These are phyloP conservation scores for Xylaria curta DNA, from an alignment of 495 filamentous ascomycete genomes.

Conservation along the genomic window DNA sequence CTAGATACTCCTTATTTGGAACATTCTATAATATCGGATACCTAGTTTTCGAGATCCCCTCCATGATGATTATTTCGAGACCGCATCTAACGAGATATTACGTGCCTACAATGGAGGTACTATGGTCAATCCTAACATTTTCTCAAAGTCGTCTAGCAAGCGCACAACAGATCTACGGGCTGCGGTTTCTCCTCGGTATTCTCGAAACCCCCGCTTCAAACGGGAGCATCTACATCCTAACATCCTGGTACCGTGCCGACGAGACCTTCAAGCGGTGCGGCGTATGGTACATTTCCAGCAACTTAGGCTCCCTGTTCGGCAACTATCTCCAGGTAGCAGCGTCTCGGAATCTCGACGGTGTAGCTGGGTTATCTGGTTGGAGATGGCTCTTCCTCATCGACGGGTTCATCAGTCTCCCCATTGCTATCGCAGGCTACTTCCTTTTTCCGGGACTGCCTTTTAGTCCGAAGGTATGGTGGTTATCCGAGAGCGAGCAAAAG, in stretches of 20 bases:
- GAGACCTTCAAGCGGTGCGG: neutral
- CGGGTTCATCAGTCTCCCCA: neutral
- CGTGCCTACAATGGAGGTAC: neutral
- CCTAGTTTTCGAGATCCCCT: neutral
- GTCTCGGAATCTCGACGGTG: neutral
- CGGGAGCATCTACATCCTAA: neutral
- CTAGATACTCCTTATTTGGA: neutral
- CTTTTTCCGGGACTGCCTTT: neutral
- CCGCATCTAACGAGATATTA: slow-evolving; percentile 6
- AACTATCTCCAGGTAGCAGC: neutral
- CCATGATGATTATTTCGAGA: neutral
- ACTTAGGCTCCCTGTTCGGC: neutral
- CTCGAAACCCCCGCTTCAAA: neutral
- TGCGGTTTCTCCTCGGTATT: neutral
- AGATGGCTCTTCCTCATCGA: slow-evolving; percentile 3
- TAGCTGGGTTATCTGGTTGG: neutral
- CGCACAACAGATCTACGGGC: neutral
- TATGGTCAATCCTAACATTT: neutral
- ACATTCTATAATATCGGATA: slow-evolving; percentile 9
- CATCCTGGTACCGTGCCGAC: neutral
- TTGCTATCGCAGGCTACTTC: neutral
- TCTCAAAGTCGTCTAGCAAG: neutral
- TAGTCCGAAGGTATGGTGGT: neutral
- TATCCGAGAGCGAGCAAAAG: neutral
- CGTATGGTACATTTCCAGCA: neutral